Evolutionary conservation across 768 basidiomycete species (phyloP), one percentile per base, ranked within the genome.

Genomic region (Trametes punicea): DNA sequence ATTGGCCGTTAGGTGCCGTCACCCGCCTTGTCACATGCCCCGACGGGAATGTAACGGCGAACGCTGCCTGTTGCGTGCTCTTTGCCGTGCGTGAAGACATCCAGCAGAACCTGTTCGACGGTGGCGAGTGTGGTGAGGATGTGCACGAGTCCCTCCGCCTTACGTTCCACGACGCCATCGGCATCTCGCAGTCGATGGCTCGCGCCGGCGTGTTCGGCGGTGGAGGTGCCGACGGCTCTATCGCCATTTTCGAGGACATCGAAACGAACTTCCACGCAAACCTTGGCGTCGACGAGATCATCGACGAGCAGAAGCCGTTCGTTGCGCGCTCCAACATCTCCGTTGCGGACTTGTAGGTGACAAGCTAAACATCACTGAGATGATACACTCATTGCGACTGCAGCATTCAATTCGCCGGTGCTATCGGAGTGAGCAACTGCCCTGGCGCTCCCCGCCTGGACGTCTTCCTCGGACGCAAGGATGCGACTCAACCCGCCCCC

Each of bases 391-490:
- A 31, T 13, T 31, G 31, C 31, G 4, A 36, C 34, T 21, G 1
- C 34, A 74, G 71, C 53, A 73, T 74, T 51, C 73, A 73, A 49
- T 70, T 74, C 46, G 69, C 71, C 27, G 70, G 68, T 38, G 70
- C 69, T 16, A 71, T 75, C 38, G 72, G 66, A 41, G 58, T 72
- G 2, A 65, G 67, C 45, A 74, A 74, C 63, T 76, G 75, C 56
- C 65, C 73, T 23, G 74, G 73, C 53, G 71, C 70, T 31, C 74
- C 74, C 15, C 67, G 63, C 11, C 55, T 74, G 2, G 61, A 66
- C 51, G 75, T 74, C 62, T 58, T 74, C n/a, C 63, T 70, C 26
- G 74, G 74, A n/a, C 70, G 74, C 47, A 48, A 48, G 55, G 48
- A 56, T 31, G 59, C 62, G 2, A 56, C 56, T 46, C 57, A 57